These are phyloP conservation scores for Colletotrichum sp. DNA, from an alignment of 2,329 filamentous ascomycete species.

Conservation along the genomic window DNA sequence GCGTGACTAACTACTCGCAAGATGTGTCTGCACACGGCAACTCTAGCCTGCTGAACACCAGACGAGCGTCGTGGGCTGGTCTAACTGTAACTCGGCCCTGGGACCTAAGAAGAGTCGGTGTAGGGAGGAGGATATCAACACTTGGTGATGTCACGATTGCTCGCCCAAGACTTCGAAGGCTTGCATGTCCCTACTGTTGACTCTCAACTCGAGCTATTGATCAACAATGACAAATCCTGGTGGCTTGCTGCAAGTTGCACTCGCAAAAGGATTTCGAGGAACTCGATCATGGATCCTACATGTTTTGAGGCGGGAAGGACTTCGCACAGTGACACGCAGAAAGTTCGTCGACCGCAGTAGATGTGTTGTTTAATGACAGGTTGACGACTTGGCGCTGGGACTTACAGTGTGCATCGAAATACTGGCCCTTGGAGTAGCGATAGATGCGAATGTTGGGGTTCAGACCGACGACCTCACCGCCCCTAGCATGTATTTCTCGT, in stretches of 20 bases:
- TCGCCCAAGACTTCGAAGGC: not conserved
- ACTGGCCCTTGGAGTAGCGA: conserved; percentile 84
- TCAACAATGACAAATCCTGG: not conserved
- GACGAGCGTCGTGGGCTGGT: not conserved
- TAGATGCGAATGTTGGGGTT: conserved; percentile 92
- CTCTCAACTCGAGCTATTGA: not conserved
- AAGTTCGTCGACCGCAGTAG: not conserved
- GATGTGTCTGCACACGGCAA: not conserved
- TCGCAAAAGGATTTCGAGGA: not conserved
- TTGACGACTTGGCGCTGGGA: conserved; percentile 3
- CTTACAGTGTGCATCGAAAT: conserved; percentile 92
- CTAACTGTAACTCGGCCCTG: not conserved
- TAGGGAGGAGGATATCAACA: not conserved
- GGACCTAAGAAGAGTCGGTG: not conserved
- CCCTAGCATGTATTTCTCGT: conserved; percentile 59
- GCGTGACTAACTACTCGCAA: not conserved
- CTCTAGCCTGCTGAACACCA: not conserved
- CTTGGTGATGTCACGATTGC: not conserved
- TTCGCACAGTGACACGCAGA: not conserved
- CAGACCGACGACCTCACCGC: conserved; percentile 80
- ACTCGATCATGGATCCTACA: not conserved
- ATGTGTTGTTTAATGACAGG: conserved; percentile 16
- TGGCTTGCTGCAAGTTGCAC: not conserved
- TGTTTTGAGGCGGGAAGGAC: not conserved
- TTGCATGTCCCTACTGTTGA: not conserved